Conservation (phyloP, 2,329 filamentous ascomycete species). For the Colletotrichum horii region DNA sequence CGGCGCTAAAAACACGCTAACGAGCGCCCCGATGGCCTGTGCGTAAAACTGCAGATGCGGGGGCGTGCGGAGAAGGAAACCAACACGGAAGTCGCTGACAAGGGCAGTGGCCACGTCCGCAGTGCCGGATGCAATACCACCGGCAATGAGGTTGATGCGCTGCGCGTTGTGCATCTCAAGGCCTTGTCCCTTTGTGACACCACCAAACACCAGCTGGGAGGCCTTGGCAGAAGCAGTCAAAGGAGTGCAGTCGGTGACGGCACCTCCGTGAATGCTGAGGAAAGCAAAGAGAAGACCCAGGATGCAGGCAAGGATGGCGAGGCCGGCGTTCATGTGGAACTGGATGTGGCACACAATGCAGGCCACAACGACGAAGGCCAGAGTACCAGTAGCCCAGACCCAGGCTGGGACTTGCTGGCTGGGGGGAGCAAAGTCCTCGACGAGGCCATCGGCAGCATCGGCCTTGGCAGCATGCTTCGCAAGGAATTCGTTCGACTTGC, state of each 20-base stretch:
- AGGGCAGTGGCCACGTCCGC: constrained; percentile 59
- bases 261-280: constrained; percentile 53
- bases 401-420: constrained; percentile 56
- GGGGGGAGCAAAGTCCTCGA: constrained; percentile 45
- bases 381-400: constrained; percentile 54
- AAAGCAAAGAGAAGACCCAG: constrained; percentile 65
- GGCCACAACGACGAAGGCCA: constrained; percentile 53
- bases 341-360: constrained; percentile 55
- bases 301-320: constrained; percentile 59
- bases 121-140: constrained; percentile 60
- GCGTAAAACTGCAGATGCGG: constrained; percentile 71
- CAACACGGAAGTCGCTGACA: constrained; percentile 69
- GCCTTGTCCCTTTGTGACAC: constrained; percentile 61
- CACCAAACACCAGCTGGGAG: constrained; percentile 71
- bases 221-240: constrained; percentile 72
- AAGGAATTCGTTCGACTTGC: constrained; percentile 35
- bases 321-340: constrained; percentile 61
- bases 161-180: constrained; percentile 56
- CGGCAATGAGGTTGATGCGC: constrained; percentile 69
- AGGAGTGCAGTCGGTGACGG: constrained; percentile 64
- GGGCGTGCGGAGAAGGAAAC: constrained; percentile 69
- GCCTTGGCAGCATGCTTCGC: constrained; percentile 40
- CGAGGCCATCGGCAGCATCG: constrained; percentile 31
- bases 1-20: constrained; percentile 70
- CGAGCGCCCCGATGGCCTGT: constrained; percentile 65